A percentile compares a stretch with the other conserved stretches of the same genome.
Conservation (phyloP, 2,329 filamentous ascomycete genomes). For the Ophiosphaerella narmari region DNA sequence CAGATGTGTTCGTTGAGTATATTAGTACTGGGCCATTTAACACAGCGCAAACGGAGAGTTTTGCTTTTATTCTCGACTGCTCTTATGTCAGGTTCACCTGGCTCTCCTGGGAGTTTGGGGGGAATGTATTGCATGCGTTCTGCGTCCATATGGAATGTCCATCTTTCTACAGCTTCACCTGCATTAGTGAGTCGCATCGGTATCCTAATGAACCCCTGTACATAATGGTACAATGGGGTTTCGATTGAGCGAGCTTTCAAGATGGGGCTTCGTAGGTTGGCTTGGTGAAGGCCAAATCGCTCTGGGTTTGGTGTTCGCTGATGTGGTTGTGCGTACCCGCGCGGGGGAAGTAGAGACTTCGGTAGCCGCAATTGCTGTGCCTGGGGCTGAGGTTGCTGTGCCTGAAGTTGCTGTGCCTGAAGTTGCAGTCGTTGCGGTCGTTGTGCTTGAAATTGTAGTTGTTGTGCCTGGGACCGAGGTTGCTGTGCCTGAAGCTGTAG, state of each 20-base stretch:
- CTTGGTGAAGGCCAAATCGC: constrained; percentile 61
- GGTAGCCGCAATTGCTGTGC: not conserved
- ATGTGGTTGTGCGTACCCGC: constrained; percentile 38
- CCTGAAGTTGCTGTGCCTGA: not conserved
- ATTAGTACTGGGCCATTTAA: constrained; percentile 48
- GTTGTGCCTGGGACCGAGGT: not conserved
- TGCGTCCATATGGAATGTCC: constrained; percentile 55
- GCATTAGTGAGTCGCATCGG: constrained; percentile 50
- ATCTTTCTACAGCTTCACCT: constrained; percentile 46
- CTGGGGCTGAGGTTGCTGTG: not conserved
- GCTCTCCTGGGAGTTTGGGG: constrained; percentile 25
- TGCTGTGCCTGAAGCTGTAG: not conserved
- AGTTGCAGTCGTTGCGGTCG: not conserved
- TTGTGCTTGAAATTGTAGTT: not conserved
- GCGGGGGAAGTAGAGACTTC: constrained; percentile 42
- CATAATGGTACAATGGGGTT: constrained; percentile 59
- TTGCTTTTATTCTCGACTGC: constrained; percentile 58
- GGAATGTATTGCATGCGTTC: constrained; percentile 47
- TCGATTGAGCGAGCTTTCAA: constrained; percentile 38
- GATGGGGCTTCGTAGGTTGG: constrained; percentile 59
- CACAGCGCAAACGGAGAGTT: constrained; percentile 72
- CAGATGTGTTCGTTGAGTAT: constrained; percentile 59
- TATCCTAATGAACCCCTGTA: constrained; percentile 56
- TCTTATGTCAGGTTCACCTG: constrained; percentile 36
- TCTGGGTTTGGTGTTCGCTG: constrained; percentile 52